These are phyloP conservation scores for Dunaliella salina DNA, from an alignment of 163 green algal genomes.

Conservation along the genomic window DNA sequence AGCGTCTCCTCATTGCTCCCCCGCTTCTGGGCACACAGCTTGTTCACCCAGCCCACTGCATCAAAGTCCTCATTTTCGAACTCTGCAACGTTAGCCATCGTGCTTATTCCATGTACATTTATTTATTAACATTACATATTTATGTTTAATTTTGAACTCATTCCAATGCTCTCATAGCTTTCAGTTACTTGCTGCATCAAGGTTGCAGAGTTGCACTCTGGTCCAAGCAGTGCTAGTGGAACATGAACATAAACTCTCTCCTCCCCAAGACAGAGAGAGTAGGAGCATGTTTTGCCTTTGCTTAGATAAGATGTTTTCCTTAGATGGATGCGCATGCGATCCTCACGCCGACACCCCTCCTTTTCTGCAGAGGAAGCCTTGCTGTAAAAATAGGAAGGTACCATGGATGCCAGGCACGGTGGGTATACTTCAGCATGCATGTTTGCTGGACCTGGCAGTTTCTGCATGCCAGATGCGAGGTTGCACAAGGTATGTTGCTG, in stretches of 20 bases:
- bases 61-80: slow-evolving; percentile 66
- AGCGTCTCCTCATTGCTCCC: slow-evolving; percentile 44
- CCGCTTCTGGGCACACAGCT: neutral
- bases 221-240: neutral
- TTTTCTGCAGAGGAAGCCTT: neutral
- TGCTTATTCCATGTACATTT: too few relatives aligned
- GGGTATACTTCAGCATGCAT: neutral
- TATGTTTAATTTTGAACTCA: too few relatives aligned
- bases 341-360: too few relatives aligned
- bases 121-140: too few relatives aligned
- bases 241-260: neutral
- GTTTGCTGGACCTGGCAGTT: too few relatives aligned
- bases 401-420: neutral
- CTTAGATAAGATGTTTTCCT: too few relatives aligned
- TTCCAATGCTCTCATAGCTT: too few relatives aligned
- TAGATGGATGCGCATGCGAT: too few relatives aligned
- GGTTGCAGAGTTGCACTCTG: too few relatives aligned
- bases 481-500: too few relatives aligned
- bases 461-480: too few relatives aligned
- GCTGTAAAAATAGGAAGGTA: neutral
- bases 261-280: neutral
- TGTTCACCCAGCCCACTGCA: slow-evolving; percentile 66
- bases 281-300: neutral
- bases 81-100: slow-evolving; percentile 54
- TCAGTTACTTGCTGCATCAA: too few relatives aligned